phyloP scores from a whole-genome alignment of 2,329 filamentous ascomycete species.

The Cytospora leucostoma region DNA sequence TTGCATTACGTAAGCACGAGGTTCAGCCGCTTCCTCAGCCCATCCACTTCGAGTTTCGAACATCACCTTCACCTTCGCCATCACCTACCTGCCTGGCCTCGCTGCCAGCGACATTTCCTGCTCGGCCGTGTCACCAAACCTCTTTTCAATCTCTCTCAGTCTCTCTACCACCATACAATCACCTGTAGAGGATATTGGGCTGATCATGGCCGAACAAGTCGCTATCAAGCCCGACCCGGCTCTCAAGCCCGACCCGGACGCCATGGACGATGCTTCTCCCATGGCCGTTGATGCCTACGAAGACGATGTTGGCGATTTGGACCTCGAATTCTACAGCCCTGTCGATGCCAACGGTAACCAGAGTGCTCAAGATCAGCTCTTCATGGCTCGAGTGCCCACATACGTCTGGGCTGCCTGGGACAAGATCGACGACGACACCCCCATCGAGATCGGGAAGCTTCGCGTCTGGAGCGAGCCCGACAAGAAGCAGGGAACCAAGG shows the following conservation, averaged over 20 bases:
- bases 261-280: conserved; percentile 39
- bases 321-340: conserved; percentile 58
- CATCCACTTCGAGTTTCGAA: neutral
- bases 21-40: neutral
- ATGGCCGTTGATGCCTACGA: conserved; percentile 61
- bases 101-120: neutral
- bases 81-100: neutral
- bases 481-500: conserved; percentile 36
- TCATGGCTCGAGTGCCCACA: conserved; percentile 76
- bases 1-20: conserved; percentile 1
- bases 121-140: neutral
- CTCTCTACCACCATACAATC: neutral
- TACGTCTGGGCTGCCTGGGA: conserved; percentile 81
- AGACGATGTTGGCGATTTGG: conserved; percentile 61
- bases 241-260: conserved; percentile 50
- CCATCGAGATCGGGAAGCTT: conserved; percentile 79
- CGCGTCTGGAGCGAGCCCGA: conserved; percentile 58
- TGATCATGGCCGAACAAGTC: conserved; percentile 29
- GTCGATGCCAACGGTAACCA: conserved; percentile 34
- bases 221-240: conserved; percentile 49
- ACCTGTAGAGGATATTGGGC: too few species aligned
- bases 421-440: conserved; percentile 74
- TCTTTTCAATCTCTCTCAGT: neutral
- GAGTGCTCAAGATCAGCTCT: conserved; percentile 51
- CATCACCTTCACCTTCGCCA: neutral